Evolutionary conservation across 2,329 filamentous ascomycete genomes (phyloP), one percentile per base, ranked within the genome.

Genomic region (Stagonosporopsis chrysanthemi): DNA sequence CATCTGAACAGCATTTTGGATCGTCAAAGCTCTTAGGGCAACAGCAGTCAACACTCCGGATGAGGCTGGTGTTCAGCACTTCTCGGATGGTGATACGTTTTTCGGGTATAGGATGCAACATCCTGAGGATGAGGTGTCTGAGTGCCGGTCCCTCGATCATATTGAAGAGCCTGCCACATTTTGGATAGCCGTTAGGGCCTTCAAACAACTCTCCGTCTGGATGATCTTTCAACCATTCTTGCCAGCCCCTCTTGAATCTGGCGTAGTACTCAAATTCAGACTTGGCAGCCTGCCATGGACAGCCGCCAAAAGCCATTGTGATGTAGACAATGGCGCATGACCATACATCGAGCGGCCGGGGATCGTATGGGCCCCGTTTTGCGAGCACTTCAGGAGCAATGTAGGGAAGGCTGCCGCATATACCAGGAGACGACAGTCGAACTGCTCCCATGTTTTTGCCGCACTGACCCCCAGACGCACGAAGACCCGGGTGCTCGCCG

Each of bases 391-490:
- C 92, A 1, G 92, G 92, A 0, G 92, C 90, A 67, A 95, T 92
- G 74, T 96, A 96, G 1, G 92, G 92, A 67, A 90, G 82, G 70
- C 90, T 94, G 61, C 92, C 92, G 74, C 91, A 94, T 64, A 96
- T 90, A 19, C 91, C 92, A 4, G 92, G 90, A 40, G 84, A 81
- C 74, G 90, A 95, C 31, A 89, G 81, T 36, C 90, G 87, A 8
- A 91, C 75, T 5, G 88, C 86, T 26, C 83, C 84, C 86, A 93
- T 91, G 63, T 88, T 85, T 70, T 85, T 84, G 44, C 89, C 90
- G 74, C 90, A 93, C 69, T 90, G 84, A 52, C 90, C 90, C 48
- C 87, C 86, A 12, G 90, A 85, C 67, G 89, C 86, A 58, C 90
- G 84, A 38, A 92, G 78, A 28, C 91, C 92, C 0, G 91, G 92